These are phyloP conservation scores for Aspergillus heteromorphus DNA, from an alignment of 495 filamentous ascomycete genomes.

Conservation along the genomic window DNA sequence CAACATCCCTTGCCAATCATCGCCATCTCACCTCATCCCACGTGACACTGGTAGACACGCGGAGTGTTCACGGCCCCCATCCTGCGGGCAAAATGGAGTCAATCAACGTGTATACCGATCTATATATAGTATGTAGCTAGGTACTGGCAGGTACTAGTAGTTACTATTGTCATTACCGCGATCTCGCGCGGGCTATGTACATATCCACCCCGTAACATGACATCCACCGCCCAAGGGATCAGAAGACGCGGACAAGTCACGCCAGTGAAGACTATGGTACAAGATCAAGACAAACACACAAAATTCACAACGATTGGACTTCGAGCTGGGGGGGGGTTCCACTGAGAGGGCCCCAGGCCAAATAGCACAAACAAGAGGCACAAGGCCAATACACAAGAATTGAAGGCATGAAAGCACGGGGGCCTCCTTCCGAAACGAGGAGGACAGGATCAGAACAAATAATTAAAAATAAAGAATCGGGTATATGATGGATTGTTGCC, in stretches of 20 bases:
- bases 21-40: background rate
- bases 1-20: too few relatives aligned
- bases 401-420: background rate
- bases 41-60: background rate
- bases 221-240: constrained; percentile 2
- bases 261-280: constrained; percentile 19
- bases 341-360: background rate
- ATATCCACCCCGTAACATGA: constrained; percentile 18
- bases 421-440: background rate
- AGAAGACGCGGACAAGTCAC: constrained; percentile 4
- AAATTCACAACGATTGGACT: background rate
- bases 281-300: constrained; percentile 12
- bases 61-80: too few relatives aligned
- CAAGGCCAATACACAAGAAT: background rate
- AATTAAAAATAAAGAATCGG: constrained; percentile 19
- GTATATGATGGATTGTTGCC: constrained; percentile 29
- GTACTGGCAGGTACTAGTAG: too few relatives aligned
- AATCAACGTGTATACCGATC: too few relatives aligned
- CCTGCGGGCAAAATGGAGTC: too few relatives aligned
- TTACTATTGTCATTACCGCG: constrained; percentile 24
- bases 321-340: background rate
- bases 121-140: too few relatives aligned
- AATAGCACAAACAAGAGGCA: background rate
- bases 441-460: background rate
- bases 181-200: constrained; percentile 30